These are phyloP conservation scores for Lichtheimia corymbifera DNA, from an alignment of 371 early-diverging fungal genomes.

Conservation along the genomic window DNA sequence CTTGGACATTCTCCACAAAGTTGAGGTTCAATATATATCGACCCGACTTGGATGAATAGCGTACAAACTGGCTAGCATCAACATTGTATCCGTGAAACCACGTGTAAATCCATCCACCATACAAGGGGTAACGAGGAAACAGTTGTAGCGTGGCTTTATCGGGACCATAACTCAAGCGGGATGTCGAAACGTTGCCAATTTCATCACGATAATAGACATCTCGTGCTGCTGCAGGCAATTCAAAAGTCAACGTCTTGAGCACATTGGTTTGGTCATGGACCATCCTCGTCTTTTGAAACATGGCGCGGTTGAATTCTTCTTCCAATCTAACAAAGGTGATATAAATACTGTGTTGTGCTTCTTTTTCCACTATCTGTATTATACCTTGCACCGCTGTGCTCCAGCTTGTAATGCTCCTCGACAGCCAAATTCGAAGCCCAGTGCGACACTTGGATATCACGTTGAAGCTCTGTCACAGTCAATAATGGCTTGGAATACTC, in stretches of 20 bases:
- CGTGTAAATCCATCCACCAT: conserved; percentile 95
- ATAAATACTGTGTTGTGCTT: background rate
- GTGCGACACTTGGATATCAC: conserved; percentile 85
- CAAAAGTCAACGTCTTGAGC: conserved; percentile 52
- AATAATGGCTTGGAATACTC: conserved; percentile 65
- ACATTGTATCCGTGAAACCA: conserved; percentile 93
- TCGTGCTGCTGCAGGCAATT: conserved; percentile 68
- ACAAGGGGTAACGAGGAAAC: conserved; percentile 88
- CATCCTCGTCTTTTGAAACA: conserved; percentile 53
- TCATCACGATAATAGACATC: conserved; percentile 90
- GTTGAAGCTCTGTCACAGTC: conserved; percentile 61
- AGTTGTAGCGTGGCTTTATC: conserved; percentile 67
- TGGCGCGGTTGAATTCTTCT: conserved; percentile 74
- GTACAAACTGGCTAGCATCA: conserved; percentile 58
- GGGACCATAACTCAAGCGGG: conserved; percentile 58
- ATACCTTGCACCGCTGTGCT: conserved; percentile 81
- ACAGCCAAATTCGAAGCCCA: conserved; percentile 83
- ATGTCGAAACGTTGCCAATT: conserved; percentile 97
- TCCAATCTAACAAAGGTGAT: conserved; percentile 56
- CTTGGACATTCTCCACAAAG: conserved; percentile 65
- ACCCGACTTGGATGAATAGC: conserved; percentile 42
- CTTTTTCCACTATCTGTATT: background rate
- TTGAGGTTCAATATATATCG: conserved; percentile 71
- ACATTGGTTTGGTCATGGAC: conserved; percentile 62
- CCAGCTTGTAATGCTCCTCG: conserved; percentile 82